A percentile compares a stretch with the other conserved stretches of the same genome.
Evolutionary conservation across 2,329 filamentous ascomycete species (phyloP).

Genomic region (Colletotrichum sojae): DNA sequence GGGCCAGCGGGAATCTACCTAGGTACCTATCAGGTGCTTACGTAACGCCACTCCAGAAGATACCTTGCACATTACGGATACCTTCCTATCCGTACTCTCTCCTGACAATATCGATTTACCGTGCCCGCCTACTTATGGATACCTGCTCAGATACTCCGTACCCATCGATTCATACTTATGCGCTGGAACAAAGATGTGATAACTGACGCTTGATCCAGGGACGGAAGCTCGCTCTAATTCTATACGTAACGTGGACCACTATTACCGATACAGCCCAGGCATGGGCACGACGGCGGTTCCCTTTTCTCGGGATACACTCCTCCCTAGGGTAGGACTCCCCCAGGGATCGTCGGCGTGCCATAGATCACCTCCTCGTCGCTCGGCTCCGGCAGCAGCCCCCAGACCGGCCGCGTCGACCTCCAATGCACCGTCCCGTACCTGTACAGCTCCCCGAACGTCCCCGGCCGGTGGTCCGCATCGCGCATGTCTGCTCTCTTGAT

Average conservation of each 20-base stretch:
- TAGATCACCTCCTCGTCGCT: slow-evolving; percentile 45
- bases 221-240: neutral
- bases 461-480: slow-evolving; percentile 49
- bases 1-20: no score
- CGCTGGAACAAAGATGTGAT: neutral
- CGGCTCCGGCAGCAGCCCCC: slow-evolving; percentile 44
- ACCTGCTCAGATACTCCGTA: no score
- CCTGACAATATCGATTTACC: no score
- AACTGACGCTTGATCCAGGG: neutral
- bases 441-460: slow-evolving; percentile 53
- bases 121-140: no score
- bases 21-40: no score
- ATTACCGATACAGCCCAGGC: neutral
- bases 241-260: neutral
- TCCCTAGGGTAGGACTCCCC: neutral
- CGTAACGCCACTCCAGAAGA: no score
- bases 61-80: no score
- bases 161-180: neutral
- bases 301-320: no score
- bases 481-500: slow-evolving; percentile 46
- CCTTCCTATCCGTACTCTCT: no score
- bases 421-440: slow-evolving; percentile 53
- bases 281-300: no score
- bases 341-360: slow-evolving; percentile 44
- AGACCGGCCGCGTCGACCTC: slow-evolving; percentile 47